A percentile compares a stretch with the other conserved stretches of the same genome.
Evolutionary conservation across 192 early-diverging fungal species (phyloP).

Genomic region (Coemansia sp.): DNA sequence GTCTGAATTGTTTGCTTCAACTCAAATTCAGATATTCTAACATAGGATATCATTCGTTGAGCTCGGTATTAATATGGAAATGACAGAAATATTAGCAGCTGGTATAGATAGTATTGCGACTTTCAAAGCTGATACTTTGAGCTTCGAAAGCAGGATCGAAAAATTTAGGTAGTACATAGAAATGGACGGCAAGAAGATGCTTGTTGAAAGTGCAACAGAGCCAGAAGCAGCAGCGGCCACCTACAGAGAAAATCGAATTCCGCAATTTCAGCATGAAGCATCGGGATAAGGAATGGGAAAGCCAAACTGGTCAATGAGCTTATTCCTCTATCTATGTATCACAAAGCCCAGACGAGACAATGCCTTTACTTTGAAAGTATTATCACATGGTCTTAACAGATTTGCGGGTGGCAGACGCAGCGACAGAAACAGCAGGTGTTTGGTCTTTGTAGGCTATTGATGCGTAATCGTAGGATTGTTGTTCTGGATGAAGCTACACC

Average conservation of each 20-base stretch:
- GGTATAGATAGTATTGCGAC: neutral
- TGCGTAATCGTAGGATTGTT: too few species aligned
- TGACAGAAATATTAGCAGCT: slow-evolving; percentile 1
- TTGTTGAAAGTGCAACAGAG: slow-evolving; percentile 17
- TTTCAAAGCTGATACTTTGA: neutral
- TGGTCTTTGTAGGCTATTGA: too few species aligned
- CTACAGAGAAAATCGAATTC: slow-evolving; percentile 60
- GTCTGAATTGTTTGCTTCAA: slow-evolving; percentile 8
- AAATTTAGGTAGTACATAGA: slow-evolving; percentile 9
- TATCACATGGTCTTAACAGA: too few species aligned
- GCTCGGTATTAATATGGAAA: slow-evolving; percentile 8
- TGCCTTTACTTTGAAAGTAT: too few species aligned
- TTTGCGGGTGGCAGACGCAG: too few species aligned
- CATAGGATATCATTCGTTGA: slow-evolving; percentile 20
- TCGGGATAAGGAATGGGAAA: too few species aligned
- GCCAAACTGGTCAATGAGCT: too few species aligned
- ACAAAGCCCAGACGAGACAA: too few species aligned
- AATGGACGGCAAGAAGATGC: slow-evolving; percentile 11
- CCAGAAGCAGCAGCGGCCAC: slow-evolving; percentile 66
- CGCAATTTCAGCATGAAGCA: slow-evolving; percentile 59
- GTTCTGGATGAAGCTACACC: too few species aligned
- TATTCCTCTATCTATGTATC: too few species aligned
- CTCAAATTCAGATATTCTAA: slow-evolving; percentile 14
- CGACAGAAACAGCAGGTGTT: too few species aligned
- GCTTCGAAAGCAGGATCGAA: neutral